These are phyloP conservation scores for Colletotrichum coccodes DNA, from an alignment of 2,329 filamentous ascomycete species.

Conservation along the genomic window DNA sequence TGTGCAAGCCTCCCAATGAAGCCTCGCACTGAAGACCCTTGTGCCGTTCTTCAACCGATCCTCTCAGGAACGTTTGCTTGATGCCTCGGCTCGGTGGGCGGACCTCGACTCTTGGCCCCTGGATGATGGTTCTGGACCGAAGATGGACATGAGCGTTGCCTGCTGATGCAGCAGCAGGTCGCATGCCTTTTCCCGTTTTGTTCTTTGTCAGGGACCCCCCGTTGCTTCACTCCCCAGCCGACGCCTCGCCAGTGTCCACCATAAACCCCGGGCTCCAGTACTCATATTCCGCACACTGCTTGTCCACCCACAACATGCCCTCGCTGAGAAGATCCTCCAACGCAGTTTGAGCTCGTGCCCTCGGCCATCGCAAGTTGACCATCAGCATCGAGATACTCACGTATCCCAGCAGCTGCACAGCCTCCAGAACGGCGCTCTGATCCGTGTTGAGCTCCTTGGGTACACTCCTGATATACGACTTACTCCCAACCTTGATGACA, in stretches of 20 bases:
- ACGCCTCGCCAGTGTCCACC: conserved; percentile 49
- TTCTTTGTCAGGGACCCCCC: too few relatives aligned
- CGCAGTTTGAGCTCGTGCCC: conserved; percentile 85
- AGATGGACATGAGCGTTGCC: background rate
- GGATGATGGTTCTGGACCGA: background rate
- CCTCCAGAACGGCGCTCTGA: conserved; percentile 91
- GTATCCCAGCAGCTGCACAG: conserved; percentile 88
- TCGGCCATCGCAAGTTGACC: conserved; percentile 86
- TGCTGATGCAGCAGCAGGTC: background rate
- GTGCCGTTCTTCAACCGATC: background rate
- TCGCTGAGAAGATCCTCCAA: conserved; percentile 90
- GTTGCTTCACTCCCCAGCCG: conserved; percentile 32
- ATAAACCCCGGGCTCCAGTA: conserved; percentile 92
- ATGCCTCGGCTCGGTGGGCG: background rate
- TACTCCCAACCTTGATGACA: conserved; percentile 83
- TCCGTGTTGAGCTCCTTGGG: conserved; percentile 96
- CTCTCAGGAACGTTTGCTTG: background rate
- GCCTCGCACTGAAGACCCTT: background rate
- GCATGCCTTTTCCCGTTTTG: conserved; percentile 35
- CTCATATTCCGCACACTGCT: conserved; percentile 85
- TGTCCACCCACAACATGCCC: conserved; percentile 94
- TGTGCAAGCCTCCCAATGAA: background rate
- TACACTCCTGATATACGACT: conserved; percentile 89
- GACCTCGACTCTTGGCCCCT: background rate
- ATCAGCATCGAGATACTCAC: conserved; percentile 91